Evolutionary conservation across 2,329 filamentous ascomycete species (phyloP), one percentile per base, ranked within the genome.

Genomic region (Erysiphe neolycopersici): DNA sequence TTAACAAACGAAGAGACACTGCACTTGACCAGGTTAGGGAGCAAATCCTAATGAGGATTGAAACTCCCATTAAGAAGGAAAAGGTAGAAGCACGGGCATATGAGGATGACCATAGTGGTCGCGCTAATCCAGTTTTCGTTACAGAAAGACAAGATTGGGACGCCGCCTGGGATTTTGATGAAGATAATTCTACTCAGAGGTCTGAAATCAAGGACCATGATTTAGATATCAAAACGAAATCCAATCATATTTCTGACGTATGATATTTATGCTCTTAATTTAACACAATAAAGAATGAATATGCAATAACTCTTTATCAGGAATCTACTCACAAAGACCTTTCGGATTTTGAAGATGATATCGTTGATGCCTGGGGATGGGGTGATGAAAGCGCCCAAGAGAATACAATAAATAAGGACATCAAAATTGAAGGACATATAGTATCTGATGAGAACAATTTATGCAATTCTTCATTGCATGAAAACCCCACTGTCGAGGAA

Each of bases 61-160:
- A 76, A 9, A 60, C 65, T 22, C 67, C 76, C 13, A 78, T 72
- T 50, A 65, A 69, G 39, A 84, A 92, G 1, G 84, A 94, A 57
- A 73, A 79, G 52, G 66, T 91, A 1, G 87, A 95, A 59, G 91
- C 76, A 41, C 78, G 89, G 53, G 73, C 78, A 56, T 12, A n/a
- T 17, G 13, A 42, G 16, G 18, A 4, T 12, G 33, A 42, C 12
- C 11, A 35, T 14, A 42, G 19, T 13, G 11, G 18, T 35, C 16
- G 14, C 13, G 10, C 12, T 17, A 29, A 33, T 19, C n/a, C 30
- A 42, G 19, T 18, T 18, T 67, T 94, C 0, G 76, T 75, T 2
- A 67, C 69, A 41, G 64, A 64, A 0, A 48, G 46, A 14, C 47
- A 66, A 44, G 81, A 83, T 40, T 91, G 83, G 80, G 76, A 80